These are phyloP conservation scores for California macrophylla DNA, from an alignment of 441 rosid species.

Conservation along the genomic window DNA sequence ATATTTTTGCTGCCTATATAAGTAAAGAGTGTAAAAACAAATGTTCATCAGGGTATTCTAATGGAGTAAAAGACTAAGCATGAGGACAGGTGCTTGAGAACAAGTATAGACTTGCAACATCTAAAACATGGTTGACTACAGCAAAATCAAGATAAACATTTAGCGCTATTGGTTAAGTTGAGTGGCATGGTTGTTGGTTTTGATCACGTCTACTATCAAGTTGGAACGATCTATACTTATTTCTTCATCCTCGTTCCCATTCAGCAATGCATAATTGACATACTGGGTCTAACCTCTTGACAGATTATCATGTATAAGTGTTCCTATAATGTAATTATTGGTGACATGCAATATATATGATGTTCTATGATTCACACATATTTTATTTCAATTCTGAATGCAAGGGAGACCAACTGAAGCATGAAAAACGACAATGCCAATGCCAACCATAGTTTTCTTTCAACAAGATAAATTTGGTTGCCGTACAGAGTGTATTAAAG, in stretches of 20 bases:
- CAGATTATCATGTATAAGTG: neutral
- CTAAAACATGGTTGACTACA: no score
- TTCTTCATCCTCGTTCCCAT: no score
- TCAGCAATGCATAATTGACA: neutral
- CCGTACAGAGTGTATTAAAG: neutral
- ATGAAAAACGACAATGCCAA: neutral
- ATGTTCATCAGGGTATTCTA: conserved; percentile 7
- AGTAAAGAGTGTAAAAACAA: conserved; percentile 8
- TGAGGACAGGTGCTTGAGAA: no score
- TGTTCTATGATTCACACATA: neutral
- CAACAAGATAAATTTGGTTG: neutral
- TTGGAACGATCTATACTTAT: no score
- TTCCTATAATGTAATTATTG: neutral
- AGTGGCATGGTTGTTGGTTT: no score
- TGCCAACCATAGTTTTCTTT: neutral
- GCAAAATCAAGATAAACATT: neutral
- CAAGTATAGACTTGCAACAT: neutral
- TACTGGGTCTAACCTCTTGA: neutral
- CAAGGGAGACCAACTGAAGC: neutral
- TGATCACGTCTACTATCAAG: no score
- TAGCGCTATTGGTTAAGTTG: neutral
- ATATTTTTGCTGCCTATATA: conserved; percentile 76
- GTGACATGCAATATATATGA: neutral
- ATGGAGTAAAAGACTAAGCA: neutral
- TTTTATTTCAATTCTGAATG: neutral